A percentile compares a stretch with the other conserved stretches of the same genome.
Evolutionary conservation across 78 protist genomes (phyloP).

Genomic region (Anaeramoeba flamelloides): DNA sequence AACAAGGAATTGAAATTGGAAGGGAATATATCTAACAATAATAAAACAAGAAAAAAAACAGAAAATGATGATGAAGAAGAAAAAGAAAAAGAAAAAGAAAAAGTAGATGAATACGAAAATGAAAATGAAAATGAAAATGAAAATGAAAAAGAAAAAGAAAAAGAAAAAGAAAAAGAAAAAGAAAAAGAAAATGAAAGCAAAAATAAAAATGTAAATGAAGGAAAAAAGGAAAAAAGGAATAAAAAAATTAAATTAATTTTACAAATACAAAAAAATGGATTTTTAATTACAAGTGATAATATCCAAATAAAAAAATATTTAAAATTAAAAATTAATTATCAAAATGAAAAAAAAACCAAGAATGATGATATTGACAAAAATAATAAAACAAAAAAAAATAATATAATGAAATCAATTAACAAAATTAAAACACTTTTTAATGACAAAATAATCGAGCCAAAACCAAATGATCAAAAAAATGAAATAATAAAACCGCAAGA

Average conservation of each 20-base stretch:
- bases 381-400: constrained; percentile 3
- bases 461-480: too few species aligned
- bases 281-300: neutral
- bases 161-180: constrained; percentile 6
- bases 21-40: neutral
- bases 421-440: too few species aligned
- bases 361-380: neutral
- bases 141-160: constrained; percentile 4
- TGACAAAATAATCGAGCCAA: too few species aligned
- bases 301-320: neutral
- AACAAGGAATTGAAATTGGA: neutral
- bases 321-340: neutral
- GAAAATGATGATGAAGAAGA: constrained; percentile 1
- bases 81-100: constrained; percentile 6
- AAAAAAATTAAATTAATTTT: neutral
- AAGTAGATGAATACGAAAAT: neutral
- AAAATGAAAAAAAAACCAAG: neutral
- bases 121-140: constrained; percentile 1
- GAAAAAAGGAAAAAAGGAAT: constrained; percentile 3
- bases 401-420: neutral
- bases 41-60: constrained; percentile 2
- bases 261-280: neutral
- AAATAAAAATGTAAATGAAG: neutral
- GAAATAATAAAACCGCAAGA: too few species aligned
- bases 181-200: constrained; percentile 2